Evolutionary conservation across 2,329 filamentous ascomycete genomes (phyloP).

Genomic region (Xylariaceae sp.): DNA sequence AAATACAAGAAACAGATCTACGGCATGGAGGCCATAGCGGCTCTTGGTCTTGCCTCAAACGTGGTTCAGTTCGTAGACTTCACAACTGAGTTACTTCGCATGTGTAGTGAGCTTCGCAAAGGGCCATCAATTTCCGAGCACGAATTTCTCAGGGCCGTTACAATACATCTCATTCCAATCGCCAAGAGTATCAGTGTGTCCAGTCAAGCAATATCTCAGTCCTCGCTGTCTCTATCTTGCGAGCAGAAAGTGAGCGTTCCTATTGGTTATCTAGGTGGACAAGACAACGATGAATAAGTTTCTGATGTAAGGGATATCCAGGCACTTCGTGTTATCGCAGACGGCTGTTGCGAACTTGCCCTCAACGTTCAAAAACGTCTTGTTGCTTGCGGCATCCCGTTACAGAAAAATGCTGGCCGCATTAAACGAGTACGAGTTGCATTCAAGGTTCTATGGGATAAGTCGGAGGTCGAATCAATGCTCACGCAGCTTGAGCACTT

Average conservation of each 20-base stretch:
- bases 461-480: constrained; percentile 17
- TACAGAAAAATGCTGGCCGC: constrained; percentile 4
- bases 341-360: constrained; percentile 17
- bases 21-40: constrained; percentile 19
- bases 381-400: constrained; percentile 10
- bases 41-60: constrained; percentile 21
- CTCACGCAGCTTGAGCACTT: constrained; percentile 13
- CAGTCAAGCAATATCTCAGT: constrained; percentile 10
- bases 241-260: constrained; percentile 10
- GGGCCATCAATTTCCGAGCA: constrained; percentile 17
- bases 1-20: too few relatives aligned
- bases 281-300: too few relatives aligned
- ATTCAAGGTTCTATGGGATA: constrained; percentile 16
- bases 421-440: constrained; percentile 10
- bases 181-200: constrained; percentile 13
- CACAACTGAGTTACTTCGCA: constrained; percentile 13
- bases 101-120: constrained; percentile 16
- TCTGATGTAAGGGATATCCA: too few relatives aligned
- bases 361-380: constrained; percentile 14
- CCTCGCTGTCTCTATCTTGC: constrained; percentile 4
- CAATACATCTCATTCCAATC: constrained; percentile 13
- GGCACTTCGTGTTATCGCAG: constrained; percentile 14
- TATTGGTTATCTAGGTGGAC: too few relatives aligned
- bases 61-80: constrained; percentile 19
- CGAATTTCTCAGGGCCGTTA: constrained; percentile 11